Percentiles rank a stretch among this genome's conserved stretches.
phyloP scores from a whole-genome alignment of 169 alveolate genomes.

The Cryptosporidium meleagridis region DNA sequence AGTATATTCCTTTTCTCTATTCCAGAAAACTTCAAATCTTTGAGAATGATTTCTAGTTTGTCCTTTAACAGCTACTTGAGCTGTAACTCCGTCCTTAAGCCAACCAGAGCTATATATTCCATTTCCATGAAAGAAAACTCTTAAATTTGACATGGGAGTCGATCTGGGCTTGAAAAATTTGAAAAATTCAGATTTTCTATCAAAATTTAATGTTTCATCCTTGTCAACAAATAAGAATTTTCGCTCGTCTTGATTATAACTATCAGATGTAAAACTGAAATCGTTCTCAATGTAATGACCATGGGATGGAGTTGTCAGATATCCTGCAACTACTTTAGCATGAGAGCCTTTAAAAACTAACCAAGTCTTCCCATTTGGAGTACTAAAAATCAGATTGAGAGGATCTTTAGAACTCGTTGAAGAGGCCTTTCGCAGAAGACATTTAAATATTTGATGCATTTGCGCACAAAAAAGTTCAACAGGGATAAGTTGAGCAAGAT shows the following conservation, averaged over 20 bases:
- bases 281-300: background rate
- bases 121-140: slow-evolving; percentile 47
- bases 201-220: background rate
- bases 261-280: background rate
- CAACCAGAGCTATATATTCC: slow-evolving; percentile 44
- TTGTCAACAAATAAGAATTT: background rate
- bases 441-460: slow-evolving; percentile 31
- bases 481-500: slow-evolving; percentile 17
- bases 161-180: slow-evolving; percentile 38
- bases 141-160: slow-evolving; percentile 11
- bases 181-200: slow-evolving; percentile 32
- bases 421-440: slow-evolving; percentile 4
- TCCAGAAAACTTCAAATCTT: slow-evolving; percentile 31
- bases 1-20: slow-evolving; percentile 47
- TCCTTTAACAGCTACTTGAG: slow-evolving; percentile 47
- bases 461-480: slow-evolving; percentile 61
- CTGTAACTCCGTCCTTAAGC: slow-evolving; percentile 38
- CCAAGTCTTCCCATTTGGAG: slow-evolving; percentile 18
- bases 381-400: background rate
- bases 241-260: background rate
- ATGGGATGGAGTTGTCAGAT: slow-evolving; percentile 59
- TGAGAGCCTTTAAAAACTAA: slow-evolving; percentile 49
- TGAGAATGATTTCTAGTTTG: background rate
- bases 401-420: background rate
- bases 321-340: slow-evolving; percentile 69